Base-by-base conservation (phyloP, 768 basidiomycete species). In the Tylopilus subfusipes region DNA sequence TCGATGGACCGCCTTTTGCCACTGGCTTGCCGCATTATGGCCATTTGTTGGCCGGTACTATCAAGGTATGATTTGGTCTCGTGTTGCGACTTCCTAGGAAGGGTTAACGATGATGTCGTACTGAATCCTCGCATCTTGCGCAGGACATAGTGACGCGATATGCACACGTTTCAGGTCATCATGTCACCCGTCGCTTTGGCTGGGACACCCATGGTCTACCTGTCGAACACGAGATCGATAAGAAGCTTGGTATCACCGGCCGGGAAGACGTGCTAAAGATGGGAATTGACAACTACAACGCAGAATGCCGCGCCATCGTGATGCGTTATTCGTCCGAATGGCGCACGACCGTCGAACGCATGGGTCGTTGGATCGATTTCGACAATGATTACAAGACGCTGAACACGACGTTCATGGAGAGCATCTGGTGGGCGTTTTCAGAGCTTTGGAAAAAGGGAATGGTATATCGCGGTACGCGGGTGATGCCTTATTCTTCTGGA, bases 341-440 rank as follows among this genome's bases (percentile, higher is more conserved):
- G 97, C 85, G 94, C 46, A 67, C 75, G 33, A 98, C 95, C 5
- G 96, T 99, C 50, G 95, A 97, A 72, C 85, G 97, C 59, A 95
- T 98, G 88, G 97, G 96, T 31, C 85, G 97, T 58, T 99, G 97
- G 97, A 98, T 99, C 74, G 97, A 99, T 73, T 99, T 99, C 63
- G 97, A 99, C 72, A 91, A 98, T 63, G 97, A 98, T 65, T 99
- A 99, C 78, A 98, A 98, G 78, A 99, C 97, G 16, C 81, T 98
- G 58, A 93, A 98, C 65, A 72, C 85, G 8, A 76, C 85, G 10
- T 99, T 91, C 72, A 98, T 99, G 97, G 97, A 99, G 77, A 87
- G 85, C 44, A 92, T 97, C 12, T 99, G 97, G 97, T 99, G 97
- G 97, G 97, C 92, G 10, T 99, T 99, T 72, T 78, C 83, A 50